Evolutionary conservation across 1,139 yeast genomes (phyloP).

Genomic region (Debaryomycetaceae sp.): DNA sequence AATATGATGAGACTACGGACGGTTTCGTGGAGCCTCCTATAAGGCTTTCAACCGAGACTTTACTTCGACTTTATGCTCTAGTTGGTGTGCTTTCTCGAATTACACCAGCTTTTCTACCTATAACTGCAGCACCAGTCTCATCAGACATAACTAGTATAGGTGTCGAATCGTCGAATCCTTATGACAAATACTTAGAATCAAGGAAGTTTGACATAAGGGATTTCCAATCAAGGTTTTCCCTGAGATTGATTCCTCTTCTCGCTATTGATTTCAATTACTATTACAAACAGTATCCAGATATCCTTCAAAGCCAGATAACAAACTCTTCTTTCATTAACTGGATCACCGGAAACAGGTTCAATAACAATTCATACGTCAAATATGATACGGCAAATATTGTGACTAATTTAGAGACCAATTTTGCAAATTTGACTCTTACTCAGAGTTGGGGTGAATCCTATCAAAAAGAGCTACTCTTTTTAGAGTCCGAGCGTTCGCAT

Average conservation of each 20-base stretch:
- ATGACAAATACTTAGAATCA: slow-evolving; percentile 13
- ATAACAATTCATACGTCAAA: slow-evolving; percentile 21
- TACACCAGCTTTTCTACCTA: slow-evolving; percentile 19
- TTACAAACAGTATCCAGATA: slow-evolving; percentile 30
- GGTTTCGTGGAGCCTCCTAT: slow-evolving; percentile 16
- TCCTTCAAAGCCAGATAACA: slow-evolving; percentile 23
- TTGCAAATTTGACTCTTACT: slow-evolving; percentile 2
- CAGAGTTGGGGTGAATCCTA: slow-evolving; percentile 13
- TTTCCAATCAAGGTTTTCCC: slow-evolving; percentile 14
- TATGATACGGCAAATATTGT: slow-evolving; percentile 18
- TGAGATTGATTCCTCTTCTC: slow-evolving; percentile 22
- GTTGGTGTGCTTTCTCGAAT: slow-evolving; percentile 23
- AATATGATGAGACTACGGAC: slow-evolving; percentile 5
- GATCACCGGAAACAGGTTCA: slow-evolving; percentile 33
- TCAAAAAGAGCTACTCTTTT: slow-evolving; percentile 14
- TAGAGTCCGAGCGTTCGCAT: neutral
- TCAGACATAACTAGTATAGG: slow-evolving; percentile 26
- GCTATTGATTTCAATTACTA: slow-evolving; percentile 27
- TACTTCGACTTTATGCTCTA: slow-evolving; percentile 22
- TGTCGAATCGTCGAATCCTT: slow-evolving; percentile 19
- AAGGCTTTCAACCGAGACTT: slow-evolving; percentile 27
- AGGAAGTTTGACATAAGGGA: slow-evolving; percentile 11
- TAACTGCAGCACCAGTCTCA: slow-evolving; percentile 14
- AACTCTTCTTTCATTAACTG: slow-evolving; percentile 38
- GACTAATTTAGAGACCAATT: slow-evolving; percentile 16